Conservation (phyloP, 148 eudicot genomes). For the Vaccinium corymbosum region DNA sequence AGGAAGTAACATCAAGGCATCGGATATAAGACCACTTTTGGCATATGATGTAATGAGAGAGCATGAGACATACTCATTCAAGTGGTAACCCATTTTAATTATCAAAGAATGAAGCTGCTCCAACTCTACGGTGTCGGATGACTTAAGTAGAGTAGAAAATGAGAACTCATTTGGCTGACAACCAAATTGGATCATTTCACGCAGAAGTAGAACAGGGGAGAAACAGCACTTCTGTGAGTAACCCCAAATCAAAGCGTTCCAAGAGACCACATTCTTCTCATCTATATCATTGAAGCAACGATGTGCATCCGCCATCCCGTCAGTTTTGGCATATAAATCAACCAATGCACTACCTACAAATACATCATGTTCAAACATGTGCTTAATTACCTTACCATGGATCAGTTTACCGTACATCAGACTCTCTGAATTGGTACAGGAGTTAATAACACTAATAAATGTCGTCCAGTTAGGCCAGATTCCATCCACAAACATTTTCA, state of each 20-base stretch:
- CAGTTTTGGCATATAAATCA: conserved; percentile 55
- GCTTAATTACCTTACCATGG: conserved; percentile 55
- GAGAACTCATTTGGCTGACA: conserved; percentile 49
- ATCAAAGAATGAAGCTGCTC: conserved; percentile 56
- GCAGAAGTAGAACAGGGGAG: conserved; percentile 30
- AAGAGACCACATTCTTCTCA: conserved; percentile 55
- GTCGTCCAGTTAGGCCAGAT: conserved; percentile 48
- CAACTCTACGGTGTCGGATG: conserved; percentile 34
- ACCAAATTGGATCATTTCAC: conserved; percentile 52
- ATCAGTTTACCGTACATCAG: conserved; percentile 43
- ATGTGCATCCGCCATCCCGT: conserved; percentile 39
- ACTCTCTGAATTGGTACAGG: conserved; percentile 36
- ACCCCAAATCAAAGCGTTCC: conserved; percentile 62
- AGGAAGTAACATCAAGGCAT: conserved; percentile 47
- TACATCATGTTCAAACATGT: conserved; percentile 42
- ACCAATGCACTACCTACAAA: conserved; percentile 64
- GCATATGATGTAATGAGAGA: conserved; percentile 62
- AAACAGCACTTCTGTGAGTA: conserved; percentile 30
- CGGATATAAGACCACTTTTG: conserved; percentile 43
- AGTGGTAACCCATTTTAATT: conserved; percentile 46
- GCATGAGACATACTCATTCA: conserved; percentile 44
- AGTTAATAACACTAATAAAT: conserved; percentile 41
- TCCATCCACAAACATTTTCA: conserved; percentile 28
- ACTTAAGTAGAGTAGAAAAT: conserved; percentile 51
- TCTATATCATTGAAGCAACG: conserved; percentile 56